Conservation (phyloP, 2,329 filamentous ascomycete genomes). For the Colletotrichum agaves region DNA sequence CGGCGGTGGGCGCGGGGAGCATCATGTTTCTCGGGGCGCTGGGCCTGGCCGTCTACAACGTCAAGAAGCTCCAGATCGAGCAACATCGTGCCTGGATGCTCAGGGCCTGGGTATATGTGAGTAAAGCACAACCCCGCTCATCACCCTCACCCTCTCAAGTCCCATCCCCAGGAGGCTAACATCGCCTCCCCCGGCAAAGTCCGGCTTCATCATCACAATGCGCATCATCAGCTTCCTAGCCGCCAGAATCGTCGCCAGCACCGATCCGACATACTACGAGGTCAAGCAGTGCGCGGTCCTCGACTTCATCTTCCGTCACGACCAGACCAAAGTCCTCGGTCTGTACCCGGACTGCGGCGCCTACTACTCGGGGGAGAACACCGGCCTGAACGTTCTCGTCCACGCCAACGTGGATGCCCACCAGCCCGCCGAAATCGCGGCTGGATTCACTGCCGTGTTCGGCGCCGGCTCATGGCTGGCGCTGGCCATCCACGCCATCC, state of each 20-base stretch:
- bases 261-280: constrained; percentile 40
- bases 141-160: neutral
- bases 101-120: constrained; percentile 61
- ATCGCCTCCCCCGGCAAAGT: constrained; percentile 41
- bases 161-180: neutral
- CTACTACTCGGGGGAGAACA: constrained; percentile 47
- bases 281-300: constrained; percentile 60
- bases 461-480: constrained; percentile 59
- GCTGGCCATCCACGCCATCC: constrained; percentile 35
- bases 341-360: constrained; percentile 57
- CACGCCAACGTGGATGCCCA: constrained; percentile 45
- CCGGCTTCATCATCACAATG: constrained; percentile 59
- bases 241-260: constrained; percentile 48
- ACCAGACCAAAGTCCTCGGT: constrained; percentile 41
- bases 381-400: constrained; percentile 43
- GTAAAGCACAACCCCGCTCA: constrained; percentile 21
- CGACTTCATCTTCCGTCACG: constrained; percentile 47
- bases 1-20: constrained; percentile 53
- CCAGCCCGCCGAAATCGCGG: constrained; percentile 47
- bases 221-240: constrained; percentile 57
- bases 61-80: constrained; percentile 70
- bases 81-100: constrained; percentile 74
- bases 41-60: constrained; percentile 62
- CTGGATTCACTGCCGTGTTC: constrained; percentile 57
- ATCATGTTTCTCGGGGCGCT: constrained; percentile 57